phyloP scores from a whole-genome alignment of 148 eudicot genomes.

The Salicornia ramosissima region DNA sequence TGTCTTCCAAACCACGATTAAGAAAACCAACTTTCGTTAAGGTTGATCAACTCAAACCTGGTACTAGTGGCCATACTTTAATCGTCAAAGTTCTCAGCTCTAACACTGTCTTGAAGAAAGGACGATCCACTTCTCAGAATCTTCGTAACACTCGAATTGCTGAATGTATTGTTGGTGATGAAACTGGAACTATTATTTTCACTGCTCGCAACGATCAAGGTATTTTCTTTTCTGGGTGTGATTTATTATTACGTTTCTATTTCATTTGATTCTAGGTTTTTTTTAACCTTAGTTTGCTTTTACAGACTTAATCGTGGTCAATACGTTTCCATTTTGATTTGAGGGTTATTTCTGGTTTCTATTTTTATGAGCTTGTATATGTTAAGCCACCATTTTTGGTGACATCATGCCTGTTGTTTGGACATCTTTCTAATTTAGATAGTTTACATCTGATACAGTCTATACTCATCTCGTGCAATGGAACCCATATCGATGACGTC shows the following conservation, averaged over 20 bases:
- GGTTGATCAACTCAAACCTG: conserved; percentile 39
- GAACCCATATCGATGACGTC: background rate
- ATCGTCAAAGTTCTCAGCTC: conserved; percentile 35
- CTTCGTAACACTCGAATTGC: conserved; percentile 38
- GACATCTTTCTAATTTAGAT: background rate
- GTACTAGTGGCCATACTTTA: conserved; percentile 35
- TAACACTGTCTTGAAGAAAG: conserved; percentile 28
- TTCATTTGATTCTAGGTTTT: background rate
- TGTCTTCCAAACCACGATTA: conserved; percentile 13
- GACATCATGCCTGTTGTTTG: background rate
- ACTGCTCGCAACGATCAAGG: conserved; percentile 59
- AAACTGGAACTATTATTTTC: conserved; percentile 42
- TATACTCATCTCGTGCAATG: background rate
- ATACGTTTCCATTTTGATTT: too few species aligned
- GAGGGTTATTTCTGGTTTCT: background rate
- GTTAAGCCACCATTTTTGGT: background rate
- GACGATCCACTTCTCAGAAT: conserved; percentile 22
- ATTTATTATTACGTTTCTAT: background rate
- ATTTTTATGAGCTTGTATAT: background rate
- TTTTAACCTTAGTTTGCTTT: background rate
- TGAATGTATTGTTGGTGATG: conserved; percentile 47
- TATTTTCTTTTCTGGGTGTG: background rate
- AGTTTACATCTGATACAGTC: background rate
- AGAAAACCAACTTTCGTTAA: conserved; percentile 47
- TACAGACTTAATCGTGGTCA: background rate